These are phyloP conservation scores for Termitomyces eurrhizus DNA, from an alignment of 768 basidiomycete species.

Conservation along the genomic window DNA sequence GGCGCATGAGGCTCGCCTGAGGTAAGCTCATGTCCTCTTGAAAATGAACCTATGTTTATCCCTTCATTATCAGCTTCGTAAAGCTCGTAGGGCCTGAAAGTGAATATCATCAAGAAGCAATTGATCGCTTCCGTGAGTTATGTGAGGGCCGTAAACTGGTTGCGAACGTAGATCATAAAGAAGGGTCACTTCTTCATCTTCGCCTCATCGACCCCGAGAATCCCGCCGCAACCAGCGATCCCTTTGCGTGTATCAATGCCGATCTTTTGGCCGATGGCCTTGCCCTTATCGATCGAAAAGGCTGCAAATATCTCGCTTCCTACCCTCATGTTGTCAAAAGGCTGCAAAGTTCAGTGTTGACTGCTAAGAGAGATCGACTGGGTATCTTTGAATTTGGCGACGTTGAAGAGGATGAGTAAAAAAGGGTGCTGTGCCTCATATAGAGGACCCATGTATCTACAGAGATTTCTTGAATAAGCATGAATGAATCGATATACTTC, in stretches of 20 bases:
- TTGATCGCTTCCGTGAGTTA: conserved; percentile 80
- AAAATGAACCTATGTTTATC: not conserved
- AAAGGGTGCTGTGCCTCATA: not conserved
- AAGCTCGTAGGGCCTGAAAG: conserved; percentile 76
- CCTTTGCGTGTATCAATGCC: conserved; percentile 79
- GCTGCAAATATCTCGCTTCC: conserved; percentile 63
- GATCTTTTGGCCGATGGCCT: conserved; percentile 88
- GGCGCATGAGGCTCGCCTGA: conserved; percentile 91
- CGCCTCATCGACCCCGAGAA: conserved; percentile 89
- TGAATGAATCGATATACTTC: not conserved
- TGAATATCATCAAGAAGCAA: conserved; percentile 84
- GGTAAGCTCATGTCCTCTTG: conserved; percentile 36
- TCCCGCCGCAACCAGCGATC: conserved; percentile 62
- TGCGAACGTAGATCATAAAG: conserved; percentile 90
- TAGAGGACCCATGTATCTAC: not conserved
- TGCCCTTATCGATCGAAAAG: conserved; percentile 74
- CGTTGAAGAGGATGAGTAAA: conserved; percentile 75
- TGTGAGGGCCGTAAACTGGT: conserved; percentile 95
- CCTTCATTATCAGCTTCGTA: conserved; percentile 59
- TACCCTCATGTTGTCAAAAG: conserved; percentile 69
- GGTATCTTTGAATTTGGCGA: conserved; percentile 95
- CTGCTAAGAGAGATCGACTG: conserved; percentile 69
- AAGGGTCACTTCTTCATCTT: conserved; percentile 75
- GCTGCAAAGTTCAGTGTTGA: conserved; percentile 53
- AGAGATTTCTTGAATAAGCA: not conserved